These are phyloP conservation scores for Colletotrichum sp. DNA, from an alignment of 2,329 filamentous ascomycete genomes.

Conservation along the genomic window DNA sequence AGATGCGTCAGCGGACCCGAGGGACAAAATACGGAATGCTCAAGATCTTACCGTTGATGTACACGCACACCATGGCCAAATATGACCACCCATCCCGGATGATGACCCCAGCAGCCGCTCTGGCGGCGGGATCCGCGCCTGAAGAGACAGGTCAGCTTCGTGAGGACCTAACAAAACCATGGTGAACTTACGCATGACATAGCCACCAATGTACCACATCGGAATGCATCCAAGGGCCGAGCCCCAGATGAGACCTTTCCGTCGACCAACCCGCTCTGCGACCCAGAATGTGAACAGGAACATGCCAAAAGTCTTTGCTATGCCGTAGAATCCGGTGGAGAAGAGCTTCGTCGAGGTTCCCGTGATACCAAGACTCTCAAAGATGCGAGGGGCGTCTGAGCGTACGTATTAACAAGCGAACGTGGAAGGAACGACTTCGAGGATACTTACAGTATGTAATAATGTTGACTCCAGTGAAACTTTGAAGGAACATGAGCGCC, in stretches of 20 bases:
- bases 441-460: conserved; percentile 55
- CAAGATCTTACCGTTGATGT: conserved; percentile 40
- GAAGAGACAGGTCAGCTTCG: accelerated
- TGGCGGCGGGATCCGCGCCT: conserved; percentile 31
- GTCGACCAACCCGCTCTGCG: conserved; percentile 51
- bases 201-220: conserved; percentile 44
- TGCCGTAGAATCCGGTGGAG: conserved; percentile 45
- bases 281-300: conserved; percentile 46
- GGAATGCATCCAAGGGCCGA: conserved; percentile 41
- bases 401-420: accelerated
- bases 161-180: accelerated
- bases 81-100: conserved; percentile 44
- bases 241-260: conserved; percentile 50
- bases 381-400: conserved; percentile 38
- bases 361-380: conserved; percentile 39
- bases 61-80: conserved; percentile 50
- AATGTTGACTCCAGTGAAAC: conserved; percentile 54
- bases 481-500: conserved; percentile 53
- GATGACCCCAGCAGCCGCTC: conserved; percentile 50
- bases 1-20: neutral
- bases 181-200: conserved; percentile 26
- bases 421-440: accelerated
- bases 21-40: accelerated
- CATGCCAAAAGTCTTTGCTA: conserved; percentile 40
- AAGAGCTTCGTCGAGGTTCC: conserved; percentile 37